Conservation (phyloP, 495 filamentous ascomycete species). For the Trichoderma erinaceum region DNA sequence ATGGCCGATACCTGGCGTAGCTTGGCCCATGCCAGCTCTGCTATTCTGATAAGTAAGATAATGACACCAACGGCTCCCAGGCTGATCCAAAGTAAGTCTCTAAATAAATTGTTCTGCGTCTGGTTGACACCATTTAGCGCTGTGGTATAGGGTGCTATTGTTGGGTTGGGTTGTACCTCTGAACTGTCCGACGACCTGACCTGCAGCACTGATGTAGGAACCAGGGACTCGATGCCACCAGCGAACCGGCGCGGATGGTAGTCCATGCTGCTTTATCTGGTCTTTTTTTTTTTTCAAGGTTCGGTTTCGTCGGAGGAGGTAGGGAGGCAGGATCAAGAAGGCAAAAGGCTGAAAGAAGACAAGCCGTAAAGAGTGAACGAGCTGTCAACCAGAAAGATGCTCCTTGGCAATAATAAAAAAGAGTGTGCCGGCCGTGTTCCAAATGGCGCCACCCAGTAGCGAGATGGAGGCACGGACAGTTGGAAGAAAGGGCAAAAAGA, state of each 20-base stretch:
- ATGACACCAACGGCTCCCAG: constrained; percentile 41
- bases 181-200: constrained; percentile 10
- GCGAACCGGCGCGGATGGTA: constrained; percentile 23
- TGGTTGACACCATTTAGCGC: constrained; percentile 49
- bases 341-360: background rate
- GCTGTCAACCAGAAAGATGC: background rate
- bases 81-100: constrained; percentile 43
- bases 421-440: constrained; percentile 3
- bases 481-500: background rate
- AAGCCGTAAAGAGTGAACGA: background rate
- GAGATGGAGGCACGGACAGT: constrained; percentile 3
- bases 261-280: constrained; percentile 21
- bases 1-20: constrained; percentile 46
- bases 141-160: constrained; percentile 43
- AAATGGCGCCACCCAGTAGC: constrained; percentile 8
- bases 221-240: constrained; percentile 17
- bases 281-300: constrained; percentile 3
- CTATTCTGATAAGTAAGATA: constrained; percentile 38
- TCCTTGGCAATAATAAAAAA: background rate
- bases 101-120: constrained; percentile 41
- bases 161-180: constrained; percentile 24
- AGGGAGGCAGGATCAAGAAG: background rate
- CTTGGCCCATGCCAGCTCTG: constrained; percentile 38
- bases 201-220: background rate
- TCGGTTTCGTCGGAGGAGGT: background rate